Evolutionary conservation across 2,329 filamentous ascomycete species (phyloP), one percentile per base, ranked within the genome.

Genomic region (Paraconiothyrium sp.): DNA sequence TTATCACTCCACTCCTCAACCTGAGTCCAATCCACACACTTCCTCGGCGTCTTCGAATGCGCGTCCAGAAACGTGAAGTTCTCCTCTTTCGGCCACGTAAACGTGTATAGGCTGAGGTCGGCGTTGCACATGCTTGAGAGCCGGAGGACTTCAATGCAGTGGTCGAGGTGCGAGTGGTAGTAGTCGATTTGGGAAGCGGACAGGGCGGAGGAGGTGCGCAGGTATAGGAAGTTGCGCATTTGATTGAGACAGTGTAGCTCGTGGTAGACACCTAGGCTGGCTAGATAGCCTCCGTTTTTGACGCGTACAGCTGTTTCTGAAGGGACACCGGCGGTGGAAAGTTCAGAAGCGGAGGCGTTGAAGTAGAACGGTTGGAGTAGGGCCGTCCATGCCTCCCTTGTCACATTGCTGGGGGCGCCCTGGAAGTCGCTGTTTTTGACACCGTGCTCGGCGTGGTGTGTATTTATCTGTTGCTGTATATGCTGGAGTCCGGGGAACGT

Each of bases 11-110:
- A 59, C n/a, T 24, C 8, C 20, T 60, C 47, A 11, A 65, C 27
- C 48, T 57, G 32, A 13, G 14, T 30, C 62, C 62, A 65, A 51
- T 62, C 48, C 46, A 62, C 35, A 35, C 62, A 65, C 58, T 59
- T 55, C 43, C 62, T 46, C 22, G 50, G 50, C 20, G 46, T 27
- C 14, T 59, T 60, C 7, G 62, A 57, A 13, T 55, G 47, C 2
- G 62, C 57, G 39, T 56, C 43, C 41, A 49, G 39, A 2, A 35
- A 37, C 27, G 41, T 41, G 5, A 16, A 14, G n/a, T 59, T 43
- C n/a, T 54, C 35, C 11, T 49, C 8, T 11, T 44, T 32, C 9
- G 52, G 20, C 61, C 61, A 63, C 6, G 20, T 35, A 27, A 63
- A 63, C 16, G 63, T 58, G 39, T 65, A 62, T 8, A 63, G n/a